Conservation (phyloP, 768 basidiomycete genomes). For the Calocybe cyanea region DNA sequence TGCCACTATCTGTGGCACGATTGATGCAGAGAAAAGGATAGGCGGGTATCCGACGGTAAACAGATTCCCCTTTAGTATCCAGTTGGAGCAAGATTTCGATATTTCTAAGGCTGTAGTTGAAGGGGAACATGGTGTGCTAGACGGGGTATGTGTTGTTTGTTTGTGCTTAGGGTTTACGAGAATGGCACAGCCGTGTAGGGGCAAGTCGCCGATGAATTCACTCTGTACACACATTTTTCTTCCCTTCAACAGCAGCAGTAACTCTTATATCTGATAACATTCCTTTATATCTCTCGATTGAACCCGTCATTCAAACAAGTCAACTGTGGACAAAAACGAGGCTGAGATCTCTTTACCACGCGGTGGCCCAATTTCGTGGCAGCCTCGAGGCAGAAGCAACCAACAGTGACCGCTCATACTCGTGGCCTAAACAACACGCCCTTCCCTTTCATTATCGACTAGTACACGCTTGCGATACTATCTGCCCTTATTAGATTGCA, state of each 20-base stretch:
- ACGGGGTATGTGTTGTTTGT: too few relatives aligned
- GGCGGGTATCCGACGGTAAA: too few relatives aligned
- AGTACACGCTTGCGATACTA: not conserved
- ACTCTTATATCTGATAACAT: slow-evolving; percentile 14
- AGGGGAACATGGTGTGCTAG: too few relatives aligned
- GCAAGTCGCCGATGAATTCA: slow-evolving; percentile 8
- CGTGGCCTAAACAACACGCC: slow-evolving; percentile 19
- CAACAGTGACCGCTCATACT: slow-evolving; percentile 11
- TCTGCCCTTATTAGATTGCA: too few relatives aligned
- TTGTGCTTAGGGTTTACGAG: slow-evolving; percentile 8
- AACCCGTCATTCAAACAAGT: slow-evolving; percentile 12
- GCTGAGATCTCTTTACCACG: slow-evolving; percentile 13
- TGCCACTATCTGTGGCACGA: too few relatives aligned
- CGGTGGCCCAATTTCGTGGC: slow-evolving; percentile 16
- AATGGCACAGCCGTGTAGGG: not conserved
- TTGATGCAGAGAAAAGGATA: too few relatives aligned
- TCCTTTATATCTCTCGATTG: slow-evolving; percentile 15
- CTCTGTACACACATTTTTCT: not conserved
- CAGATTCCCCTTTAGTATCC: too few relatives aligned
- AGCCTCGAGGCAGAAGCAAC: slow-evolving; percentile 23
- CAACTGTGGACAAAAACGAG: slow-evolving; percentile 7
- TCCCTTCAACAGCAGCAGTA: slow-evolving; percentile 8
- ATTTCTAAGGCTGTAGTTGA: too few relatives aligned
- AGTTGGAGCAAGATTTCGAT: too few relatives aligned
- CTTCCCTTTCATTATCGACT: slow-evolving; percentile 6